These are phyloP conservation scores for Angophora floribunda DNA, from an alignment of 345 rosid species.

Conservation along the genomic window DNA sequence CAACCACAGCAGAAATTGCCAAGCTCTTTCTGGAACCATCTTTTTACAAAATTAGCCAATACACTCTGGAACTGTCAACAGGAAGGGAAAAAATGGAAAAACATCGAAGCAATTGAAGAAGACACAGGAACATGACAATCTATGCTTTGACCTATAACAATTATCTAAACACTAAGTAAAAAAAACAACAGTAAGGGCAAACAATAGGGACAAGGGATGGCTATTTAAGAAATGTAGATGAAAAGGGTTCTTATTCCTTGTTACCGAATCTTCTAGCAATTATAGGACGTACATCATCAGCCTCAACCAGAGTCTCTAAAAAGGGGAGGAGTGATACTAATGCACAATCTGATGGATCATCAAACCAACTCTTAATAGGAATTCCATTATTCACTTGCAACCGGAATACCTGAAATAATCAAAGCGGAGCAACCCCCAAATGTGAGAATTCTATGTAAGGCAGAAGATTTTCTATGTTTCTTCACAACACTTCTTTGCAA, in stretches of 20 bases:
- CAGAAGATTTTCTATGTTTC: not conserved
- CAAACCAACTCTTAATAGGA: conserved; percentile 97
- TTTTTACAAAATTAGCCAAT: not conserved
- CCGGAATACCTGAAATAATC: conserved; percentile 27
- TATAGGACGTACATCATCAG: conserved; percentile 93
- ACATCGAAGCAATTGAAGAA: not conserved
- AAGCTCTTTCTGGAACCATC: not conserved
- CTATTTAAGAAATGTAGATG: not conserved
- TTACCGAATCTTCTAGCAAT: conserved; percentile 86
- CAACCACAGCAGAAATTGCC: not conserved
- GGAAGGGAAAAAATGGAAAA: not conserved
- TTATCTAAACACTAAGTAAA: not conserved
- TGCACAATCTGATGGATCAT: conserved; percentile 82
- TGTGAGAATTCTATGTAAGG: not conserved
- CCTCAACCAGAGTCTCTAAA: conserved; percentile 78
- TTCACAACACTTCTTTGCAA: not conserved
- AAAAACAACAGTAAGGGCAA: not conserved
- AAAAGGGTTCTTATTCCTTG: conserved; percentile 32
- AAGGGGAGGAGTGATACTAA: conserved; percentile 82
- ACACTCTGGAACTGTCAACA: not conserved
- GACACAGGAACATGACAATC: not conserved
- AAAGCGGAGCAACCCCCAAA: not conserved
- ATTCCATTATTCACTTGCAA: conserved; percentile 95
- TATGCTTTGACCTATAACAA: not conserved
- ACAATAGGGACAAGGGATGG: not conserved